Evolutionary conservation across 2,329 filamentous ascomycete species (phyloP), one percentile per base, ranked within the genome.

Genomic region (Truncatella angustata): DNA sequence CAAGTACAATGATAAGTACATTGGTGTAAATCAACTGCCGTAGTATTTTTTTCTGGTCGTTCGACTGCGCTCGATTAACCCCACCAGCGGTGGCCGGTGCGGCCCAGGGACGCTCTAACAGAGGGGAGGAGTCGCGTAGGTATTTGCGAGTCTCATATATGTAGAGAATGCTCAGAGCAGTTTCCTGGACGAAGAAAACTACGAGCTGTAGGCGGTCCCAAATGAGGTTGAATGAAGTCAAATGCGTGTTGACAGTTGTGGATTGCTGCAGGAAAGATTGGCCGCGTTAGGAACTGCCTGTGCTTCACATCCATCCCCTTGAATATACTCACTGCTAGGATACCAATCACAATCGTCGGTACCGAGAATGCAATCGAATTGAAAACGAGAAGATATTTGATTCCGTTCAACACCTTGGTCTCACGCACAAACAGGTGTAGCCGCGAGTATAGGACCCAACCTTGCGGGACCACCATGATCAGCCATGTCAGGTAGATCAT

Each of bases 1-100:
- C 70, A 32, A 74, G 64, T 4, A 57, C 57, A 50, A 74, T 70
- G 49, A 74, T 65, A 36, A 73, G 59, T 10, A 72, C 4, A 55
- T 73, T 73, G 48, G 66, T 64, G 23, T 61, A 61, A 32, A 74
- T 65, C 5, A 74, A 66, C 26, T 71, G 67, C 6, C 54, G 50
- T 11, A 69, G 58, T 16, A 68, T 54, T 5, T 50, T 51, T 35
- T 34, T 53, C 28, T 9, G 54, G 34, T 51, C 54, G 3, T 23
- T 24, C 12, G 21, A 24, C 20, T 26, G 20, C 14, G 21, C n/a
- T 5, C 24, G 20, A 12, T 44, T 21, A 10, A n/a, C 7, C 6
- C 10, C n/a, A 16, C 20, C 14, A 9, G 1, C 23, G 6, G 20
- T 21, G 49, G 4, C 12, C 2, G 40, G 40, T 5, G 28, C 11